phyloP scores from a whole-genome alignment of 148 eudicot species.

The Rhododendron vialii region DNA sequence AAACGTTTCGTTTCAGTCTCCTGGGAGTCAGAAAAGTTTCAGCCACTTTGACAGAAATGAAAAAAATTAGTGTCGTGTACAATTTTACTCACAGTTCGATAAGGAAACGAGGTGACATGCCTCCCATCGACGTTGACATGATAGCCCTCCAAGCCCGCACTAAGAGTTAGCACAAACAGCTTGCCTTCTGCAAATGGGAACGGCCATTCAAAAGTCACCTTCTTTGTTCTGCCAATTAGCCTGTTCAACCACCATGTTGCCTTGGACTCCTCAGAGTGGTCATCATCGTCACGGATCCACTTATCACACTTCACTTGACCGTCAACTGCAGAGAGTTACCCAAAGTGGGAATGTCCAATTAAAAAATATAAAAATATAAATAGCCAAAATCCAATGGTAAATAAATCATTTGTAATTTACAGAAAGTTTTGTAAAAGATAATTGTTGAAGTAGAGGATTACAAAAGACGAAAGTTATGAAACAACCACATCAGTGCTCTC shows the following conservation, averaged over 20 bases:
- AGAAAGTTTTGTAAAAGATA: neutral
- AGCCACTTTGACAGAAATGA: neutral
- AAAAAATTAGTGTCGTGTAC: neutral
- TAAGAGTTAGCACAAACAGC: conserved; percentile 70
- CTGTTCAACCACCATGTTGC: conserved; percentile 76
- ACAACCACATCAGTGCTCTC: neutral
- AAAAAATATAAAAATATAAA: neutral
- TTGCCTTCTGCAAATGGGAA: conserved; percentile 79
- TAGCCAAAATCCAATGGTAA: neutral
- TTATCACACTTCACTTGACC: conserved; percentile 69
- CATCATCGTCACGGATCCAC: conserved; percentile 74
- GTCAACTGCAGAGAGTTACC: conserved; percentile 41
- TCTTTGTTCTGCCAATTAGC: conserved; percentile 59
- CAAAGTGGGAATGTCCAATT: neutral
- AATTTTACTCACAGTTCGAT: conserved; percentile 68
- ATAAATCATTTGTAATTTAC: too few species aligned
- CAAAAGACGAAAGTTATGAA: neutral
- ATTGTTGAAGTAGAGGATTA: neutral
- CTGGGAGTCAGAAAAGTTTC: neutral
- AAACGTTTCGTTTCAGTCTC: neutral
- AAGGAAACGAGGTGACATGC: conserved; percentile 83
- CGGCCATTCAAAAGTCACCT: conserved; percentile 77
- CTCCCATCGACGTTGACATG: conserved; percentile 80
- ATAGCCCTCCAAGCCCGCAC: conserved; percentile 86
- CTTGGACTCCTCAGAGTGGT: conserved; percentile 56